Evolutionary conservation across 2,329 filamentous ascomycete genomes (phyloP).

Genomic region (Huntiella omanensis): DNA sequence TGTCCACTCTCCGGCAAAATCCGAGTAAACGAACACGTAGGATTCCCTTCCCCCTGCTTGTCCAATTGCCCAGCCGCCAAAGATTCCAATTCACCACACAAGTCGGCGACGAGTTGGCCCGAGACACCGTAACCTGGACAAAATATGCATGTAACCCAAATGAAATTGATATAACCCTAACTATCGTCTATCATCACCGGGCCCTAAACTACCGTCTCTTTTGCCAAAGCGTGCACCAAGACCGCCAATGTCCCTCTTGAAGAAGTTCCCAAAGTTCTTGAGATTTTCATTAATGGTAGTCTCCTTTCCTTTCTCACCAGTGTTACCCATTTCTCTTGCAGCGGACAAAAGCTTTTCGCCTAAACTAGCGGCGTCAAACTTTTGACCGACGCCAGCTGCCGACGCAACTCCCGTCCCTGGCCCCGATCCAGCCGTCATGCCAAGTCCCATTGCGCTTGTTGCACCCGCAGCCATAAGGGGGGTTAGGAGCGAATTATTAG

Average conservation of each 20-base stretch:
- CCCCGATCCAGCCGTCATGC: background rate
- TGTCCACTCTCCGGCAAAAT: too few species aligned
- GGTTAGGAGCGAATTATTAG: conserved; percentile 51
- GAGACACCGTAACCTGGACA: too few species aligned
- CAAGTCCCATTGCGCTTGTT: conserved; percentile 18
- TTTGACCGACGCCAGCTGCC: conserved; percentile 22
- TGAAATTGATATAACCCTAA: background rate
- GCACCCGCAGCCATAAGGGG: conserved; percentile 35
- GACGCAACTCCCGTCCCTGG: background rate
- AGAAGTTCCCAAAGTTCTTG: conserved; percentile 93
- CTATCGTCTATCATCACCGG: conserved; percentile 11
- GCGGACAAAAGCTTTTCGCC: conserved; percentile 80
- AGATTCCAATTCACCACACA: too few species aligned
- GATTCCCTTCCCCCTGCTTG: too few species aligned
- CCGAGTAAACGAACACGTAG: too few species aligned
- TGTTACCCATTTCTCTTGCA: conserved; percentile 63
- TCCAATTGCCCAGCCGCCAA: too few species aligned
- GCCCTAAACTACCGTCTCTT: conserved; percentile 26
- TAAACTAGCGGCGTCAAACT: conserved; percentile 66
- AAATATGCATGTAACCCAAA: too few species aligned
- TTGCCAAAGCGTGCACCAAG: conserved; percentile 57
- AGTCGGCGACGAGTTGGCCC: too few species aligned
- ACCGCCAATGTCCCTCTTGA: conserved; percentile 66
- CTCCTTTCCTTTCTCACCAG: conserved; percentile 34
- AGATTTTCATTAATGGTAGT: conserved; percentile 79